A percentile compares a stretch with the other conserved stretches of the same genome.
These are phyloP conservation scores for Oemleria cerasiformis DNA, from an alignment of 306 rosid species.

Conservation along the genomic window DNA sequence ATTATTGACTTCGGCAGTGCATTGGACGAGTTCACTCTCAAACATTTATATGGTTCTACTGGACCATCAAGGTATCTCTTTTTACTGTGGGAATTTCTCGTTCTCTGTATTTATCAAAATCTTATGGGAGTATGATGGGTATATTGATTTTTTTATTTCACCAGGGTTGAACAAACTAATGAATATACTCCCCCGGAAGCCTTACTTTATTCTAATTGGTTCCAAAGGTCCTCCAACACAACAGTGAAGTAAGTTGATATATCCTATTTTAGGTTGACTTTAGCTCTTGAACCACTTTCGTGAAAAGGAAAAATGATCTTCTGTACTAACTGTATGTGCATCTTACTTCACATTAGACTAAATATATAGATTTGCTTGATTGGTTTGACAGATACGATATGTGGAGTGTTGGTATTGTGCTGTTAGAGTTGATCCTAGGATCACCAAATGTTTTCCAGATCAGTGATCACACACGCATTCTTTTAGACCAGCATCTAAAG, in stretches of 20 bases:
- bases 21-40: conserved; percentile 76
- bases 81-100: conserved; percentile 17
- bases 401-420: conserved; percentile 97
- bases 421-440: conserved; percentile 85
- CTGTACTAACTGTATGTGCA: neutral
- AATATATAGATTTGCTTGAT: conserved; percentile 13
- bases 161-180: conserved; percentile 84
- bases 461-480: conserved; percentile 63
- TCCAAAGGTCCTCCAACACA: conserved; percentile 58
- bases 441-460: conserved; percentile 84
- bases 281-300: conserved; percentile 21
- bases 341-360: neutral
- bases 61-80: conserved; percentile 83
- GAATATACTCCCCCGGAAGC: conserved; percentile 95
- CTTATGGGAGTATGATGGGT: conserved; percentile 16
- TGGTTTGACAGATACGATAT: conserved; percentile 73
- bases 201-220: conserved; percentile 79
- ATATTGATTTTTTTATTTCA: conserved; percentile 19
- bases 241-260: conserved; percentile 64
- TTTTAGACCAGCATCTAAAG: conserved; percentile 77
- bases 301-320: neutral
- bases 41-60: conserved; percentile 74
- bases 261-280: conserved; percentile 5
- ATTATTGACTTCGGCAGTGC: conserved; percentile 94
- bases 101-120: conserved; percentile 8